Conservation (phyloP, 495 filamentous ascomycete genomes). For the Bryoglossum gracile region DNA sequence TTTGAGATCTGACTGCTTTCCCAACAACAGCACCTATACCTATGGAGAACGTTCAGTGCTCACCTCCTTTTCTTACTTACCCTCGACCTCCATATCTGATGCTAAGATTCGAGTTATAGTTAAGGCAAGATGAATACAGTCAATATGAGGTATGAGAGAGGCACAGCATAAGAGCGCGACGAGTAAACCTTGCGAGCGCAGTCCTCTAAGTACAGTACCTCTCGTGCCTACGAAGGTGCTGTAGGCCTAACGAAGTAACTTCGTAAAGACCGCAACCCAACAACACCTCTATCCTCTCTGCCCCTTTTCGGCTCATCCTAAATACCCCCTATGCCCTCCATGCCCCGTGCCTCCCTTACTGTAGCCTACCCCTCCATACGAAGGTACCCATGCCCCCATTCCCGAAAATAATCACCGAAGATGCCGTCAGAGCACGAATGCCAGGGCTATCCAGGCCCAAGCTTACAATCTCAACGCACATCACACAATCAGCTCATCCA, state of each 20-base stretch:
- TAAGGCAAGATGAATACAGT: background rate
- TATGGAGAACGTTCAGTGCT: too few relatives aligned
- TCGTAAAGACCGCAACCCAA: background rate
- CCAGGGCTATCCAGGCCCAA: background rate
- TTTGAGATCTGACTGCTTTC: too few relatives aligned
- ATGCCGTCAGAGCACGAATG: too few relatives aligned
- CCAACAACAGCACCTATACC: too few relatives aligned
- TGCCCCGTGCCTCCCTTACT: background rate
- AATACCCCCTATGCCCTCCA: background rate
- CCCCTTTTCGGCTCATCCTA: background rate
- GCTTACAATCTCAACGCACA: background rate
- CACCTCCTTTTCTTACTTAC: too few relatives aligned
- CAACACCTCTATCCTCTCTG: background rate
- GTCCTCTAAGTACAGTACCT: too few relatives aligned
- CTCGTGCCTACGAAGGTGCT: too few relatives aligned
- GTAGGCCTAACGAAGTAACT: too few relatives aligned
- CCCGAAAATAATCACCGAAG: slow-evolving; percentile 10
- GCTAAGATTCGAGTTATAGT: background rate
- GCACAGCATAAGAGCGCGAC: too few relatives aligned
- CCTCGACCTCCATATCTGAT: too few relatives aligned
- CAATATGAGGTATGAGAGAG: background rate
- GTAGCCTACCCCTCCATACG: too few relatives aligned
- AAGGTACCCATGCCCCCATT: background rate
- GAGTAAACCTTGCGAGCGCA: too few relatives aligned
- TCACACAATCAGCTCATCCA: background rate